Evolutionary conservation across 495 filamentous ascomycete genomes (phyloP).

Genomic region (Aspergillus hancockii): DNA sequence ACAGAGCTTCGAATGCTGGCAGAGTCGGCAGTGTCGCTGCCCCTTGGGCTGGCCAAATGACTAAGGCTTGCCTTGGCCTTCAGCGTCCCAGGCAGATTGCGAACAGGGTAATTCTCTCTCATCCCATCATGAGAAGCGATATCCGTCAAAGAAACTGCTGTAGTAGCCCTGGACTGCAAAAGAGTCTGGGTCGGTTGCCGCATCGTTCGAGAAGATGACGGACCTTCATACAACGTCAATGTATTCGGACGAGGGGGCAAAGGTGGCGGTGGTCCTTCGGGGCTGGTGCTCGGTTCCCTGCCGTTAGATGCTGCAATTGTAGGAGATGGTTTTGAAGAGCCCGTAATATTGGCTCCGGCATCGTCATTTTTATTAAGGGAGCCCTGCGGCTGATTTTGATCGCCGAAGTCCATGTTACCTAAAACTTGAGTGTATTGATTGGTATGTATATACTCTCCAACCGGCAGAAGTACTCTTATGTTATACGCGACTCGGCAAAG

Average conservation of each 20-base stretch:
- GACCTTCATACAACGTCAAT: constrained; percentile 43
- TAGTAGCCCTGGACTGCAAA: constrained; percentile 76
- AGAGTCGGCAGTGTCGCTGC: constrained; percentile 72
- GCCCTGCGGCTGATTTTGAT: constrained; percentile 7
- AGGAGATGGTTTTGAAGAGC: constrained; percentile 10
- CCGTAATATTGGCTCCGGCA: constrained; percentile 13
- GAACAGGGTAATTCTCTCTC: constrained; percentile 54
- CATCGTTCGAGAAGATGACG: constrained; percentile 21
- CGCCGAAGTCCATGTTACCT: constrained; percentile 18
- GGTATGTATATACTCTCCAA: not conserved
- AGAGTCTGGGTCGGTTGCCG: constrained; percentile 33
- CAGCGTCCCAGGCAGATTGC: constrained; percentile 36
- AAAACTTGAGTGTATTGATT: constrained; percentile 2
- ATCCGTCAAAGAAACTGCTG: constrained; percentile 76
- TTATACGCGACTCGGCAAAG: not conserved
- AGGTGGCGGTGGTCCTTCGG: constrained; percentile 56
- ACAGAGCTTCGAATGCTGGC: constrained; percentile 82
- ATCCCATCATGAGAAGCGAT: constrained; percentile 69
- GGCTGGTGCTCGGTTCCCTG: constrained; percentile 28
- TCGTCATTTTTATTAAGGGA: constrained; percentile 13
- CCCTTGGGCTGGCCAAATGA: constrained; percentile 47
- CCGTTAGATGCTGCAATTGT: constrained; percentile 2
- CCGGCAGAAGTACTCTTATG: not conserved
- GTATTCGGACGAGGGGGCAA: constrained; percentile 67
- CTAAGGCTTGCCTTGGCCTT: constrained; percentile 46